These are phyloP conservation scores for Naganishia antarctica DNA, from an alignment of 768 basidiomycete species.

Conservation along the genomic window DNA sequence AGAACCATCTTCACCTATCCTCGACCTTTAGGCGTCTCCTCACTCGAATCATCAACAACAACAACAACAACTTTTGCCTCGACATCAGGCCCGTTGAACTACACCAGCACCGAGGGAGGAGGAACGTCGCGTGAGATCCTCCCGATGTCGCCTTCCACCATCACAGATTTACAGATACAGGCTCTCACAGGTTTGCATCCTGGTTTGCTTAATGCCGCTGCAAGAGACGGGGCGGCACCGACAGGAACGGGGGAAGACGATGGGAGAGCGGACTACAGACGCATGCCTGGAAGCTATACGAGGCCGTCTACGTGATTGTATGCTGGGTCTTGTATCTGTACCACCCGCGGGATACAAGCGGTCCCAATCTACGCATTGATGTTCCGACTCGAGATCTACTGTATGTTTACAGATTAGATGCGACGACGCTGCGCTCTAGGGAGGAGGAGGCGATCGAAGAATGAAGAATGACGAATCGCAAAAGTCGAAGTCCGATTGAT, in stretches of 20 bases:
- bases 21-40: neutral
- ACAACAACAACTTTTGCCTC: neutral
- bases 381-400: no score
- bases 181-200: neutral
- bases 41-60: neutral
- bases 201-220: neutral
- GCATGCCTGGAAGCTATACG: conserved; percentile 14
- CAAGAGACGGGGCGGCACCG: neutral
- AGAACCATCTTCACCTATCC: conserved; percentile 17
- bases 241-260: neutral
- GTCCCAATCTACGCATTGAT: no score
- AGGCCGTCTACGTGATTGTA: neutral
- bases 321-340: neutral
- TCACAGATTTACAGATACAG: conserved; percentile 1
- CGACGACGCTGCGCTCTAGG: no score
- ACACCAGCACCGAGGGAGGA: no score
- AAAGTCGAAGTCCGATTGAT: no score
- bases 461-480: no score
- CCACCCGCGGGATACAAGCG: no score
- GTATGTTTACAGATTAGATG: no score
- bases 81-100: neutral
- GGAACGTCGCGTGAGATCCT: no score
- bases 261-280: conserved; percentile 8
- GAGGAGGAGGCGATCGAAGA: no score
- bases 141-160: neutral